Conservation (phyloP, 169 alveolate species). For the Cyclospora cayetanensis region DNA sequence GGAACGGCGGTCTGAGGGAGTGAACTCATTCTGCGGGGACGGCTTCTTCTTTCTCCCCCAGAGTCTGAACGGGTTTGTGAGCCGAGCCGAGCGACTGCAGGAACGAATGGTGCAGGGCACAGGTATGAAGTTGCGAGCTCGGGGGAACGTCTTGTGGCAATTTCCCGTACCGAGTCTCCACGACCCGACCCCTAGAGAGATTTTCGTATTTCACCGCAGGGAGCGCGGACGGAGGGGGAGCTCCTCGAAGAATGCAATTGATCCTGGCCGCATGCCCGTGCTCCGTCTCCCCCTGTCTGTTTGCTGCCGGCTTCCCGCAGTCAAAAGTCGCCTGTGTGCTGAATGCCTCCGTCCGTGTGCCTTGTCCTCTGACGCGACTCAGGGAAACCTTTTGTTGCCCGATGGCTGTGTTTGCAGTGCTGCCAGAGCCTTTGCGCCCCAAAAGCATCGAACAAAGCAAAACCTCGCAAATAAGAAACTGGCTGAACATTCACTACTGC, state of each 20-base stretch:
- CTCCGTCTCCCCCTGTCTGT: neutral
- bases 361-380: neutral
- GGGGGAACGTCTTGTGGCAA: no score
- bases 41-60: neutral
- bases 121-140: neutral
- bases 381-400: neutral
- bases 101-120: constrained; percentile 56
- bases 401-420: constrained; percentile 11
- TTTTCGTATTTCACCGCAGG: no score
- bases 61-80: neutral
- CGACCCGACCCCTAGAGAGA: no score
- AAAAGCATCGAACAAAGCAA: constrained; percentile 34
- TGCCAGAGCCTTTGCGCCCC: constrained; percentile 65
- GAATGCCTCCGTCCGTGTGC: neutral
- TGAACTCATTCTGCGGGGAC: neutral
- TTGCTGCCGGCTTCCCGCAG: neutral
- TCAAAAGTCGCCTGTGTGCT: neutral
- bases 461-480: constrained; percentile 65
- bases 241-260: no score
- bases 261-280: neutral
- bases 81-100: constrained; percentile 1
- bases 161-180: no score
- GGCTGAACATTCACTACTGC: constrained; percentile 68
- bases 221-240: no score
- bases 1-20: neutral